Base-by-base conservation (phyloP, 2,329 filamentous ascomycete species). In the Colletotrichum sublineola region DNA sequence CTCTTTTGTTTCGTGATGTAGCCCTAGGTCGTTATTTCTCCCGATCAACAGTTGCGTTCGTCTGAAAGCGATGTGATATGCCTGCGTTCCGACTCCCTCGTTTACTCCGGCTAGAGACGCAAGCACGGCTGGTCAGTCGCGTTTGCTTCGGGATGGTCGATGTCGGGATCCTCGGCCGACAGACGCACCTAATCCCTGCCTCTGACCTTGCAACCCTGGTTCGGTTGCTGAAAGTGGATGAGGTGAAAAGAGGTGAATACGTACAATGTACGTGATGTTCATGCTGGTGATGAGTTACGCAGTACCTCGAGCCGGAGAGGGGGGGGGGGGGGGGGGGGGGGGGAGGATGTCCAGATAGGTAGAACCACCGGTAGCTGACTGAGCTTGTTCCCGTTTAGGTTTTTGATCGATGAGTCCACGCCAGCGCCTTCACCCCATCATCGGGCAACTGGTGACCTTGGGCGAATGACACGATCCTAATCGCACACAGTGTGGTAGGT, bases 131-230 rank as follows among this genome's bases (percentile, higher is more conserved):
- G 63, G 52, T n/a, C 38, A 8, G 24, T 5, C 38, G 11, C 5
- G 50, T 42, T 50, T 14, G 24, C 40, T 20, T 60, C 40, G 33
- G n/a, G 40, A 70, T 64, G 33, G 33, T 68, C 8, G 42, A 40
- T 15, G 24, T 44, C 66, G 70, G 66, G 70, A 73, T 70, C 46
- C 70, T 73, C 70, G 70, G 70, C 63, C 55, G 67, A n/a, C 53
- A 60, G 46, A 48, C 9, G 50, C 40, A 36, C 40, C 24, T 48
- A 29, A 69, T 61, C 70, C 70, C 70, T 73, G 66, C 50, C 48
- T 18, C 12, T 33, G 36, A 20, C 29, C 46, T 46, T 63, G 55
- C 53, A 55, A 44, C 14, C 56, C 63, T 55, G 40, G 38, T 31
- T 18, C 18, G 58, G n/a, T 56, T 64, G 24, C 52, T n/a, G 63